Base-by-base conservation (phyloP, 2,329 filamentous ascomycete genomes). In the Botrytis fragariae region DNA sequence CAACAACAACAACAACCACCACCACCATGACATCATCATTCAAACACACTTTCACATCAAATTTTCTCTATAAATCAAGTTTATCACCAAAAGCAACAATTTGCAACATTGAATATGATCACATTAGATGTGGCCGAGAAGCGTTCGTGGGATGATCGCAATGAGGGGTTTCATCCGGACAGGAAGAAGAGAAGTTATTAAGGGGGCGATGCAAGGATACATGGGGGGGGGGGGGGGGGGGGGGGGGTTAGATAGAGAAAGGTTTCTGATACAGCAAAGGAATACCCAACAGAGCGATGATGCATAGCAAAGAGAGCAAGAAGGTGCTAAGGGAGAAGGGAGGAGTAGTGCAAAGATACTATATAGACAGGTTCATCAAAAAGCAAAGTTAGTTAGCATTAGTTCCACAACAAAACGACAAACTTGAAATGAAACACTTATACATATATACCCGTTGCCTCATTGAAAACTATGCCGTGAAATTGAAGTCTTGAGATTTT, bases 281-380 rank as follows among this genome's bases (percentile, higher is more conserved):
- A 54, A 8, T 4, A 18, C 2, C 7, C 0, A 29, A 54, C 18
- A 29, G 22, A 54, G n/a, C 0, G 29, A 29, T 54, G 1, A 0
- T 29, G 18, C 14, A 29, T 0, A 54, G 51, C 25, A 54, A 54
- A 29, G 51, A 54, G 0, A 54, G 5, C 6, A 54, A 54, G 25
- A 54, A n/a, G 2, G n/a, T n/a, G 6, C 0, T 7, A n/a, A 10
- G 0, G 12, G 48, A 54, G 42, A 45, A 18, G 42, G 16, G 18
- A 44, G 2, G 14, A 18, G n/a, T 29, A 54, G 51, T 16, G 25
- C 25, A 54, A 5, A 4, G 4, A n/a, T 14, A 25, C 4, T 54
- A 54, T 54, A 54, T 54, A 29, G 14, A 7, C 14, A 54, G 6
- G 14, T 16, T 54, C 12, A n/a, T 16, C 3, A 54, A 7, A n/a